Base-by-base conservation (phyloP, 1,139 yeast species). In the Keqinozyma sinolaborantium region DNA sequence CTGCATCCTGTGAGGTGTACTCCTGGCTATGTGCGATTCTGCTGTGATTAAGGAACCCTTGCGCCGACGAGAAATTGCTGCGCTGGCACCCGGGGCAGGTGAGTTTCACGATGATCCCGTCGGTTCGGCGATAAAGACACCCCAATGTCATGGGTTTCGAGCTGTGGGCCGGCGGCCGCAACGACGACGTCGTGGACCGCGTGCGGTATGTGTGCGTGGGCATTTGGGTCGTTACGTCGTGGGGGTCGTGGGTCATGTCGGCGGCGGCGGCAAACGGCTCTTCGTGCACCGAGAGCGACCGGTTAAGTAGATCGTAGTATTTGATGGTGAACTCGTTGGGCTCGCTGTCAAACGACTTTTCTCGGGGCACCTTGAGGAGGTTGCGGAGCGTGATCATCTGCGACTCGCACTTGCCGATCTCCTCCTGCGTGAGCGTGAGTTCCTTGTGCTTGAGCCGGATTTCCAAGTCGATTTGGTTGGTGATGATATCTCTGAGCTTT, bases 21-120 rank as follows among this genome's bases (percentile, higher is more conserved):
- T 82, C 87, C 36, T 73, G 74, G n/a, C 77, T 63, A 51, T 84
- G 95, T 3, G 90, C 84, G 16, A 82, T 72, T 40, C 94, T 61
- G 40, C 83, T 74, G 51, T 84, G 95, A 50, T 83, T 84, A 25
- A 83, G 67, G 40, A 84, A 83, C 15, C 94, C 94, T 51, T 84
- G 94, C 0, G 88, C 86, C 10, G 85, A 77, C 5, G 85, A 78
- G 50, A 84, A 84, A 40, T 83, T 83, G 31, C 78, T 71, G 34
- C 92, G 60, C 11, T 66, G 71, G 53, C 95, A 84, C 33, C 70
- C 74, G 0, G 81, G 78, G 51, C 95, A 84, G 5, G 78, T 77
- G 16, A 84, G 64, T 32, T 79, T 66, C 5, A 83, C 88, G 16
- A 82, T 59, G 0, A 82, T 67, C 2, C 92, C 90, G 52, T 84